phyloP scores from a whole-genome alignment of 495 filamentous ascomycete species.

The Collariella sp. region DNA sequence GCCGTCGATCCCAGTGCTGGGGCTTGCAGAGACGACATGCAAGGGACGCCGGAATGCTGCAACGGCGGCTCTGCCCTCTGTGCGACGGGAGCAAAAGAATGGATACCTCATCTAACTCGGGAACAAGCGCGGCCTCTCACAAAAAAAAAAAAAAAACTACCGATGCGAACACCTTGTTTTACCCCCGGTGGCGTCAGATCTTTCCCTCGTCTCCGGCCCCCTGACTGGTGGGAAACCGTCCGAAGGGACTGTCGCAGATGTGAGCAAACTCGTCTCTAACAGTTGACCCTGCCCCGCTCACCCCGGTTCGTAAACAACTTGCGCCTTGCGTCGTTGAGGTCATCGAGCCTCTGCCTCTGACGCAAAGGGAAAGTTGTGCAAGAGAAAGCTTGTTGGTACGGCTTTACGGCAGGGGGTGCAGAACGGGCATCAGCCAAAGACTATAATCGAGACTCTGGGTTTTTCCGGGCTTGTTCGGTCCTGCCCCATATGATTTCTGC shows the following conservation, averaged over 20 bases:
- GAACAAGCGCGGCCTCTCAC: too few species aligned
- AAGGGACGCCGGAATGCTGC: too few species aligned
- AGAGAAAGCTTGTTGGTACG: not conserved
- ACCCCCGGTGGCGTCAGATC: too few species aligned
- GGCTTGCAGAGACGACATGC: not conserved
- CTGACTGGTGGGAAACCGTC: too few species aligned
- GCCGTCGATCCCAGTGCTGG: not conserved
- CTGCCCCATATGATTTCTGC: not conserved
- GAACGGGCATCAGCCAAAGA: not conserved
- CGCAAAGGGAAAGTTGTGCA: conserved; percentile 2
- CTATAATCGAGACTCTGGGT: not conserved
- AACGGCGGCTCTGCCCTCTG: not conserved
- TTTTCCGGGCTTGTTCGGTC: not conserved
- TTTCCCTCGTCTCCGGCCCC: too few species aligned
- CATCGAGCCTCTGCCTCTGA: not conserved
- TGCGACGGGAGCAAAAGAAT: not conserved
- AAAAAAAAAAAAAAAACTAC: too few species aligned
- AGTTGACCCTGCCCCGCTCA: not conserved
- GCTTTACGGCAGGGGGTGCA: not conserved
- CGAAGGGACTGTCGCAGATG: too few species aligned
- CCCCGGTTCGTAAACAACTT: not conserved
- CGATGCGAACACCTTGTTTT: too few species aligned
- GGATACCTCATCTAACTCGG: too few species aligned
- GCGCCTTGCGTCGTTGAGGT: not conserved
- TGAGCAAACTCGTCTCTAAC: too few species aligned